Conservation (phyloP, 345 rosid genomes). For the Murraya paniculata region DNA sequence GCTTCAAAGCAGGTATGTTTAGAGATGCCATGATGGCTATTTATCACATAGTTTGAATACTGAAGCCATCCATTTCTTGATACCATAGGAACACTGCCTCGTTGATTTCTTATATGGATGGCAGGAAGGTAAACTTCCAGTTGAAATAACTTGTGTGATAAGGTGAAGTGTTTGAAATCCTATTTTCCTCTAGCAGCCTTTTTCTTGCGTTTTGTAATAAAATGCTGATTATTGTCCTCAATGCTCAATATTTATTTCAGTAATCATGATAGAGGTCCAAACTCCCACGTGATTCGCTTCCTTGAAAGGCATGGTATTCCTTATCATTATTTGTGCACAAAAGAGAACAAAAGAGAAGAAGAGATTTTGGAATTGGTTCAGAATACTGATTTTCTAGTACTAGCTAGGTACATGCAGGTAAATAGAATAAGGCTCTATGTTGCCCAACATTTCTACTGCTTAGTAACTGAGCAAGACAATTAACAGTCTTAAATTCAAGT, state of each 20-base stretch:
- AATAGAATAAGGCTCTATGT: conserved; percentile 19
- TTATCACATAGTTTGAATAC: not conserved
- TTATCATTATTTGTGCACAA: conserved; percentile 66
- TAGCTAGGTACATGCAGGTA: conserved; percentile 99
- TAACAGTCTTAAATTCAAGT: not conserved
- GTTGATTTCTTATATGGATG: conserved; percentile 80
- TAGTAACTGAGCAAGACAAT: not conserved
- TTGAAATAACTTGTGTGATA: conserved; percentile 83
- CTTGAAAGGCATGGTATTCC: conserved; percentile 88
- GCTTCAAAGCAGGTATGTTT: conserved; percentile 72
- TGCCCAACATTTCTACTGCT: not conserved
- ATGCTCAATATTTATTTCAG: conserved; percentile 35
- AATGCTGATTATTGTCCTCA: conserved; percentile 13
- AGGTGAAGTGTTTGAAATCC: conserved; percentile 44
- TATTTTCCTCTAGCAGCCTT: not conserved
- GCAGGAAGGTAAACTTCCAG: conserved; percentile 92
- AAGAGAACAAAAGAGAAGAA: conserved; percentile 61
- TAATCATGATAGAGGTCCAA: conserved; percentile 83
- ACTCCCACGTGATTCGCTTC: conserved; percentile 78
- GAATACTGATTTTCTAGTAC: conserved; percentile 85
- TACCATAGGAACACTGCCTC: conserved; percentile 81
- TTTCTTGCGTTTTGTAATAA: not conserved
- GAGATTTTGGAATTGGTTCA: conserved; percentile 79
- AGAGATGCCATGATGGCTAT: not conserved
- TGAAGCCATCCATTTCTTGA: conserved; percentile 3